Percentiles rank a stretch among this genome's conserved stretches.
phyloP scores from a whole-genome alignment of 371 early-diverging fungal genomes.

The Rhizopus arrhizus region DNA sequence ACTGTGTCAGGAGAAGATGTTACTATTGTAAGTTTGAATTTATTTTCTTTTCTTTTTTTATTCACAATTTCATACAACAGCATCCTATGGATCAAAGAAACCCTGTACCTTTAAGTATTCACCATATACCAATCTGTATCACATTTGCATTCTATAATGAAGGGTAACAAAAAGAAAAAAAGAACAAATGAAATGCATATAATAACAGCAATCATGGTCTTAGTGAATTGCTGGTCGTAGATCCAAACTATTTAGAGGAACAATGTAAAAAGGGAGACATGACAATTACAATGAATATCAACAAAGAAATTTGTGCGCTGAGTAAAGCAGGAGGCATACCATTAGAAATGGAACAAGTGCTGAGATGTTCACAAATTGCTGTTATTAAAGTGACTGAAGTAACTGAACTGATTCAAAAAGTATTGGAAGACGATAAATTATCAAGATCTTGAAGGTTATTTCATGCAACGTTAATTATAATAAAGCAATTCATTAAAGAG shows the following conservation, averaged over 20 bases:
- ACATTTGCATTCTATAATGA: constrained; percentile 89
- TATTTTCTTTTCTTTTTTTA: constrained; percentile 3
- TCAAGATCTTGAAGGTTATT: constrained; percentile 1
- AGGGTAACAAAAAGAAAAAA: constrained; percentile 55
- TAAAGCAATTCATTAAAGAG: too few species aligned
- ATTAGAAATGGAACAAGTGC: constrained; percentile 66
- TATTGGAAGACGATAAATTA: constrained; percentile 58
- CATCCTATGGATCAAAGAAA: constrained; percentile 83
- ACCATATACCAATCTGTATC: constrained; percentile 92
- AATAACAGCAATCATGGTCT: background rate
- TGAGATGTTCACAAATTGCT: constrained; percentile 78
- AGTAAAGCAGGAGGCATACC: constrained; percentile 91
- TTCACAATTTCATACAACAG: constrained; percentile 39
- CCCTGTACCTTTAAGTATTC: constrained; percentile 91
- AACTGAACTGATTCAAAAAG: constrained; percentile 68
- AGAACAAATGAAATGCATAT: background rate
- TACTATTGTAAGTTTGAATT: constrained; percentile 69
- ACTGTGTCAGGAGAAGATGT: constrained; percentile 90
- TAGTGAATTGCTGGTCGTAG: constrained; percentile 79
- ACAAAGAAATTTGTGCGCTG: constrained; percentile 89
- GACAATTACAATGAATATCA: constrained; percentile 87
- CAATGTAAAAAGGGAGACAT: constrained; percentile 78
- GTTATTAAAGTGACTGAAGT: constrained; percentile 73
- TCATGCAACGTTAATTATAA: too few species aligned
- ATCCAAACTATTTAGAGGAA: constrained; percentile 86